phyloP scores from a whole-genome alignment of 1,284 basidiomycete species.

The Cryptococcus floricola region DNA sequence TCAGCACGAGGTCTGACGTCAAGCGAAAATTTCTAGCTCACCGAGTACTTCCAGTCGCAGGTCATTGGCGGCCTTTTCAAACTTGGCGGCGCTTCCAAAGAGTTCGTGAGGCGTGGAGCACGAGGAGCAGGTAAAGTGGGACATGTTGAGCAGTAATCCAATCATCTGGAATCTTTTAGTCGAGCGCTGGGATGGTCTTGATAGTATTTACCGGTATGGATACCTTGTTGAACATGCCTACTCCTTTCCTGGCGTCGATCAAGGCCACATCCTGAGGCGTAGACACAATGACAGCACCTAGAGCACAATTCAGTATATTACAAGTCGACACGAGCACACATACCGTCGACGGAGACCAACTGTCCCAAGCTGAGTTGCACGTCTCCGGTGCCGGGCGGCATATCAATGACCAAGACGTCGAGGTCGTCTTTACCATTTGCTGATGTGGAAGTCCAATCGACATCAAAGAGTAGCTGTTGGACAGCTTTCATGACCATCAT shows the following conservation, averaged over 20 bases:
- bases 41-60: conserved; percentile 69
- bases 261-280: conserved; percentile 95
- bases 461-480: conserved; percentile 92
- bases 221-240: conserved; percentile 89
- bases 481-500: conserved; percentile 99
- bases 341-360: conserved; percentile 80
- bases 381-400: conserved; percentile 97
- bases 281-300: conserved; percentile 85
- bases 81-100: conserved; percentile 69
- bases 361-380: conserved; percentile 91
- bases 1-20: not conserved
- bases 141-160: conserved; percentile 86
- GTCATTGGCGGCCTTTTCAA: conserved; percentile 61
- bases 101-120: conserved; percentile 70
- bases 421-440: conserved; percentile 50
- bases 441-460: conserved; percentile 69
- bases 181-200: too few species aligned
- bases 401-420: conserved; percentile 88
- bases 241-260: conserved; percentile 86
- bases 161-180: conserved; percentile 59
- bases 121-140: conserved; percentile 73
- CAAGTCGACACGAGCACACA: conserved; percentile 11
- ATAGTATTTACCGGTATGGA: conserved; percentile 65
- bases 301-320: not conserved
- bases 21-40: conserved; percentile 28